Percentiles rank a stretch among this genome's conserved stretches.
Evolutionary conservation across 768 basidiomycete genomes (phyloP).

Genomic region (Tylopilus plumbeoviolaceoides): DNA sequence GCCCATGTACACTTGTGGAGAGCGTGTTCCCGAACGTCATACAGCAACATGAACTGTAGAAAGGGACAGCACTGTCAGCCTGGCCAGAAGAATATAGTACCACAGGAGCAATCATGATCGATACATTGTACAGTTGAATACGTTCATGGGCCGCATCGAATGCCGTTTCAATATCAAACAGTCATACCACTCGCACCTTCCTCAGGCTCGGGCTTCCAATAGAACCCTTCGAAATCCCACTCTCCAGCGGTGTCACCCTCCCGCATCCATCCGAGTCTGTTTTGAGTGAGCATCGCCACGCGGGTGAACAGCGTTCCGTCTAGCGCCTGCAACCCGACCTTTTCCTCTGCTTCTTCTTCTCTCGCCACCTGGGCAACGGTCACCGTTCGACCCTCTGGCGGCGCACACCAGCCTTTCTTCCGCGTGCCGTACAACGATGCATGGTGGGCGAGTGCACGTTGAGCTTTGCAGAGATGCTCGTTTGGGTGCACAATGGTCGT

Average conservation of each 20-base stretch:
- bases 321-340: slow-evolving; percentile 25
- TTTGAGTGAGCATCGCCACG: slow-evolving; percentile 47
- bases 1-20: too few relatives aligned
- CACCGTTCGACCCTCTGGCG: slow-evolving; percentile 10
- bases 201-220: background rate
- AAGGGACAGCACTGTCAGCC: too few relatives aligned
- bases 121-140: too few relatives aligned
- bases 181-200: background rate
- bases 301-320: slow-evolving; percentile 68
- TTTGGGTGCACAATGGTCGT: slow-evolving; percentile 52
- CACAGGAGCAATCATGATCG: too few relatives aligned
- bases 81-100: too few relatives aligned
- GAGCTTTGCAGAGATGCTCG: slow-evolving; percentile 48
- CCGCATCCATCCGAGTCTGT: slow-evolving; percentile 37
- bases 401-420: slow-evolving; percentile 22
- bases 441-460: slow-evolving; percentile 47
- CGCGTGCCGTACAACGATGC: slow-evolving; percentile 41
- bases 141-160: background rate
- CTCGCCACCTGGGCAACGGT: slow-evolving; percentile 15
- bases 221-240: slow-evolving; percentile 24
- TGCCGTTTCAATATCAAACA: background rate
- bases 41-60: too few relatives aligned
- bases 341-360: slow-evolving; percentile 25
- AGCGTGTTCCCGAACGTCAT: too few relatives aligned
- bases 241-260: slow-evolving; percentile 32